Percentiles rank a stretch among this genome's conserved stretches.
Conservation (phyloP, 805 yeast genomes). For the Teunomyces gatunensis region DNA sequence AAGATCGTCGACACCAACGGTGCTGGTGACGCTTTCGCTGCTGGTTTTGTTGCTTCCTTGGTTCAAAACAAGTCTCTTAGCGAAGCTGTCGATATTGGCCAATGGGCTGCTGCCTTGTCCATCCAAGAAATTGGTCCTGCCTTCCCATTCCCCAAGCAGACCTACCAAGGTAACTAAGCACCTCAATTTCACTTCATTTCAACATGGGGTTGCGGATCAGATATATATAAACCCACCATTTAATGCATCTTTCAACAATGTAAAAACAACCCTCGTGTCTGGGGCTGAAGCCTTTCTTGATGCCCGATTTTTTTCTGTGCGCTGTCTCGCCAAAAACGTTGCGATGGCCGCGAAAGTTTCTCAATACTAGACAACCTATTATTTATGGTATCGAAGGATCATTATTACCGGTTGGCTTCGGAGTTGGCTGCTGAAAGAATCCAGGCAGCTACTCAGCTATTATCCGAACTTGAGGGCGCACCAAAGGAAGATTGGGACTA, state of each 20-base stretch:
- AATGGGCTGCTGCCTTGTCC: constrained; percentile 92
- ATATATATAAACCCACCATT: neutral
- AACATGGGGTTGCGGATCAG: constrained; percentile 4
- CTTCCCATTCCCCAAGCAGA: constrained; percentile 76
- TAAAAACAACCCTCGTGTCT: neutral
- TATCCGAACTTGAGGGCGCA: constrained; percentile 53
- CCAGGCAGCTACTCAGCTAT: constrained; percentile 62
- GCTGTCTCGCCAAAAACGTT: constrained; percentile 4
- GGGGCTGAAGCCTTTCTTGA: neutral
- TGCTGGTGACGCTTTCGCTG: constrained; percentile 98
- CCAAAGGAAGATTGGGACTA: constrained; percentile 70
- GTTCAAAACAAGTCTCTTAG: constrained; percentile 66
- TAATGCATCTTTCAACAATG: constrained; percentile 7
- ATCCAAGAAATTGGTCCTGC: constrained; percentile 95
- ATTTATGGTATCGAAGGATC: constrained; percentile 65
- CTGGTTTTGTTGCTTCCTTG: constrained; percentile 89
- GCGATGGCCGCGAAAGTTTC: constrained; percentile 7
- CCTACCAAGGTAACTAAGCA: constrained; percentile 30
- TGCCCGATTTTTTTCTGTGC: neutral
- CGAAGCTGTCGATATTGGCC: constrained; percentile 76
- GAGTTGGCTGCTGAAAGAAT: constrained; percentile 73
- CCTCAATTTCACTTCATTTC: constrained; percentile 8
- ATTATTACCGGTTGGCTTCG: constrained; percentile 73
- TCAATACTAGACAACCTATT: neutral
- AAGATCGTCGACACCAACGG: constrained; percentile 93